Evolutionary conservation across 306 rosid genomes (phyloP), one percentile per base, ranked within the genome.

Genomic region (Nissolia schottii): DNA sequence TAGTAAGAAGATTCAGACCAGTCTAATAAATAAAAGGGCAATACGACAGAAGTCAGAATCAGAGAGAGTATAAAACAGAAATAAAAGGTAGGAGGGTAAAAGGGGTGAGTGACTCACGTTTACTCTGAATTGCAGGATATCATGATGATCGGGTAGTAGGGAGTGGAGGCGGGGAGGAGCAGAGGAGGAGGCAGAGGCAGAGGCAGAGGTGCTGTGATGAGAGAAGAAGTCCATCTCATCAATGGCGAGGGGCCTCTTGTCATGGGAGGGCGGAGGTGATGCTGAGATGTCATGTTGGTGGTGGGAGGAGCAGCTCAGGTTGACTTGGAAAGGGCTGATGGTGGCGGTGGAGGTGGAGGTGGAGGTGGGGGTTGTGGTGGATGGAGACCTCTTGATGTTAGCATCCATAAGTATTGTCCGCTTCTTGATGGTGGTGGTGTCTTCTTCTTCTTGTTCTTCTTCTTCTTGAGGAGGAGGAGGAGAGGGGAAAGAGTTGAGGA

Each of bases 1-100:
- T 83, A 3, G 90, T 89, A 5, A 85, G 88, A 62, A 94, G 98
- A 91, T 89, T 85, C 78, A 94, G 80, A 16, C 92, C 96, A 22
- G 98, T 94, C 97, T 94, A 48, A 5, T 19, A 7, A 61, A 18
- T n/a, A n/a, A n/a, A n/a, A n/a, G n/a, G n/a, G 24, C 29, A 40
- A 55, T 27, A 15, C 29, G 1, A 19, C 27, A 63, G 13, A 53
- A n/a, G n/a, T 0, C 6, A 31, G n/a, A 9, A 51, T 51, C 31
- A 54, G 11, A 24, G 15, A 12, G 7, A 49, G 5, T 9, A 54
- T 5, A 25, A 0, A 13, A 10, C 10, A 50, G 1, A 51, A 13
- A 55, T 27, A 55, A 8, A 16, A 4, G 18, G 57, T 4, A 23
- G 6, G 41, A 15, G 2, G 5, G 34, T 20, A 46, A 37, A 11